Evolutionary conservation across 352 stramenopile species (phyloP), one percentile per base, ranked within the genome.

Genomic region (Globisporangium uncinulatum): DNA sequence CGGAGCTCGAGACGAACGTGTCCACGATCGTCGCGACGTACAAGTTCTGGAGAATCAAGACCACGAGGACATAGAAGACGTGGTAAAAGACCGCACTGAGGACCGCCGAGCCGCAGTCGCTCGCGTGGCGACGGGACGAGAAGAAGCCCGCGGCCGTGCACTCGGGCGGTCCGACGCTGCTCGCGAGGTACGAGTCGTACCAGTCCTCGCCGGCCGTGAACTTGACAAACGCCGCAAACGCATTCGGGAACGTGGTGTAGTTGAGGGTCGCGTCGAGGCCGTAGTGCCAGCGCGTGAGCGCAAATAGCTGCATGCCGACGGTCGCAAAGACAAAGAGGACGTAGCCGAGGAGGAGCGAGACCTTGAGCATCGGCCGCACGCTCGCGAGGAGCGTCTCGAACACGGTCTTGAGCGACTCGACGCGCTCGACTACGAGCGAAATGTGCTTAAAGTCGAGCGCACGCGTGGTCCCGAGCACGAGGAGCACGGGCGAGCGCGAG

Each of bases 401-500:
- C 20, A 94, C 47, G 2, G 82, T 89, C 11, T 77, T 70, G 56
- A 94, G 73, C 21, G 81, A 76, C 17, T 73, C 67, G 60, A 86
- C 85, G 1, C 73, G 66, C 56, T 94, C 83, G 4, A 94, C 66
- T 1, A 91, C 81, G 11, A 92, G 54, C n/a, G 81, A 82, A 0
- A 94, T 73, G 56, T 94, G 81, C 24, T 89, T 88, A 59, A 92
- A 92, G 57, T 94, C 84, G 44, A 94, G 91, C 4, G 81, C 82
- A 15, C 83, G 61, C 4, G 80, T 87, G 69, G 91, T 87, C 0
- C 83, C 81, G 9, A 92, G 65, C n/a, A 94, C 74, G 1, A 94
- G 64, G 0, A 92, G 45, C 8, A 87, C 74, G 0, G 82, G 75
- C 0, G 79, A 91, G 50, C 78, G 39, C 0, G 78, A 83, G 11